Percentiles rank a stretch among this genome's conserved stretches.
Evolutionary conservation across 176 grass and related monocot species (phyloP).

Genomic region (Carex cristatella): DNA sequence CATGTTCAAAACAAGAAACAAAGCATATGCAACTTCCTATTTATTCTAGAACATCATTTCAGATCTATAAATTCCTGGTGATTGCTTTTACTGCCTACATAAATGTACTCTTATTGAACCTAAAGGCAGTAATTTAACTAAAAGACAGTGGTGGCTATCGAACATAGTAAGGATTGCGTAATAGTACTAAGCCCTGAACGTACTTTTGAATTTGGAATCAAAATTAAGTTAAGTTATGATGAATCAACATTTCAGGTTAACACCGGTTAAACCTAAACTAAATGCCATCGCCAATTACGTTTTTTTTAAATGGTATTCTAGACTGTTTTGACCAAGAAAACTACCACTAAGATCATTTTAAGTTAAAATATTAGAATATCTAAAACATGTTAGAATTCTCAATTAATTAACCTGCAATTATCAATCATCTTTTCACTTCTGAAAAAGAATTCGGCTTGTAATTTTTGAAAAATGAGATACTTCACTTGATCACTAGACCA

Average conservation of each 20-base stretch:
- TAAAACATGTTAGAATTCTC: background rate
- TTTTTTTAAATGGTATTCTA: background rate
- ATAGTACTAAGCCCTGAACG: background rate
- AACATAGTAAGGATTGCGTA: background rate
- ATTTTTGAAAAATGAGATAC: background rate
- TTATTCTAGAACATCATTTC: background rate
- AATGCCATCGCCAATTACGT: background rate
- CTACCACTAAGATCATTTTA: background rate
- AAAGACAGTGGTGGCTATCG: background rate
- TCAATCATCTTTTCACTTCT: background rate
- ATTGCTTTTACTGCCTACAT: background rate
- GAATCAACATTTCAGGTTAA: background rate
- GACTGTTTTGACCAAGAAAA: background rate
- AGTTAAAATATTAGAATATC: background rate
- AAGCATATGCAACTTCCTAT: background rate
- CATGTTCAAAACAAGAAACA: background rate
- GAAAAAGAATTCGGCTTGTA: background rate
- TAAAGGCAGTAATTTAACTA: background rate
- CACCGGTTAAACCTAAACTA: background rate
- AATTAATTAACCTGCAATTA: background rate
- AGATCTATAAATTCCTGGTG: background rate
- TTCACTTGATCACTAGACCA: background rate
- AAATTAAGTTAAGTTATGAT: background rate
- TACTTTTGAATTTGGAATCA: background rate
- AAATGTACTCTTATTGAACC: background rate